Percentiles rank a stretch among this genome's conserved stretches.
These are phyloP conservation scores for Avicennia marina DNA, from an alignment of 257 asterid genomes.

Conservation along the genomic window DNA sequence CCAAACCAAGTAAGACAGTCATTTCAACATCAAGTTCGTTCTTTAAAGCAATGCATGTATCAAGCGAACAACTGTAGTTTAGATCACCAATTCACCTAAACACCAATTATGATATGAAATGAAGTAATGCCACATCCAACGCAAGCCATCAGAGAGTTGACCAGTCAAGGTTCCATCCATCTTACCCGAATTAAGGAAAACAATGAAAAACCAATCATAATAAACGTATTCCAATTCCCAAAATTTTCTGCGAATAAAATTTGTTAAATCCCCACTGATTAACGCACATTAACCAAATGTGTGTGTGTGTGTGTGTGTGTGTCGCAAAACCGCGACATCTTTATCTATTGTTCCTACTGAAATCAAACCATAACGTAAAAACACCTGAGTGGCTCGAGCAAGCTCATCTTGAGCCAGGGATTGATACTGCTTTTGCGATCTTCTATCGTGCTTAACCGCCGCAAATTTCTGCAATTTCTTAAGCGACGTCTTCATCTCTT, in stretches of 20 bases:
- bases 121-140: too few relatives aligned
- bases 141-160: conserved; percentile 21
- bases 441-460: conserved; percentile 49
- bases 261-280: neutral
- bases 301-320: too few relatives aligned
- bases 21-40: neutral
- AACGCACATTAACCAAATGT: conserved; percentile 13
- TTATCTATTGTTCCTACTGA: too few relatives aligned
- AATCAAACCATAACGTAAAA: neutral
- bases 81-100: too few relatives aligned
- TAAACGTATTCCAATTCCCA: conserved; percentile 6
- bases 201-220: conserved; percentile 8
- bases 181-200: too few relatives aligned
- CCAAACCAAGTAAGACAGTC: too few relatives aligned
- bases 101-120: conserved; percentile 5
- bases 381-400: conserved; percentile 80
- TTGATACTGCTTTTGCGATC: conserved; percentile 45
- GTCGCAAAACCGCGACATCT: too few relatives aligned
- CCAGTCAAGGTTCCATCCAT: conserved; percentile 27
- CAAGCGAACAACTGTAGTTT: too few relatives aligned
- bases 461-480: conserved; percentile 78
- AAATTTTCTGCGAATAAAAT: conserved; percentile 11
- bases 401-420: conserved; percentile 55
- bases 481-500: conserved; percentile 76
- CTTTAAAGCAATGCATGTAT: too few relatives aligned